These are phyloP conservation scores for Xylariaceae sp. DNA, from an alignment of 2,329 filamentous ascomycete genomes.

Conservation along the genomic window DNA sequence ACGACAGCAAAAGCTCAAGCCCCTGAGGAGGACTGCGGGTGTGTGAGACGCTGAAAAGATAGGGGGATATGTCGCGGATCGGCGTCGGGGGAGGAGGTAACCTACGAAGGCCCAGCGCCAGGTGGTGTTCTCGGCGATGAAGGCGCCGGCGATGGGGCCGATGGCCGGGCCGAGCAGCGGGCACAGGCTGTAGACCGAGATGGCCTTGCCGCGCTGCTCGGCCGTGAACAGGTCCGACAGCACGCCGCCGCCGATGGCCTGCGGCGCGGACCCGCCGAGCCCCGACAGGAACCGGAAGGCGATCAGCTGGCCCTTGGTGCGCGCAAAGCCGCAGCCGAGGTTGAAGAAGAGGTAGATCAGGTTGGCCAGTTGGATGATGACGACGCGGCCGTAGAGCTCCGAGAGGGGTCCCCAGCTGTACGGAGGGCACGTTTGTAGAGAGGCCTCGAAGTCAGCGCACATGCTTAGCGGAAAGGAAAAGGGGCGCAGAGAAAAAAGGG, in stretches of 20 bases:
- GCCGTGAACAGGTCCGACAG: slow-evolving; percentile 41
- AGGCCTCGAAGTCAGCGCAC: background rate
- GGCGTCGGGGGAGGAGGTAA: too few species aligned
- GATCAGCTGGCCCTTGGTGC: slow-evolving; percentile 45
- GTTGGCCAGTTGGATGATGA: slow-evolving; percentile 46
- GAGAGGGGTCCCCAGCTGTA: slow-evolving; percentile 39
- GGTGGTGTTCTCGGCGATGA: slow-evolving; percentile 53
- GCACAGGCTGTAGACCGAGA: slow-evolving; percentile 55
- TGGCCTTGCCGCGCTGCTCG: slow-evolving; percentile 55
- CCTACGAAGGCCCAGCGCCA: slow-evolving; percentile 76
- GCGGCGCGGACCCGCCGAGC: slow-evolving; percentile 49
- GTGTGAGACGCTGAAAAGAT: too few species aligned
- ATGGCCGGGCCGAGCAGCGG: slow-evolving; percentile 59
- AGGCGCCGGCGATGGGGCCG: slow-evolving; percentile 59
- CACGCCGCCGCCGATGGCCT: slow-evolving; percentile 30
- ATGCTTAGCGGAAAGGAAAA: background rate
- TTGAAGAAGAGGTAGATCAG: slow-evolving; percentile 46
- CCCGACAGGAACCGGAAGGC: slow-evolving; percentile 51
- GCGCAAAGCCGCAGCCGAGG: slow-evolving; percentile 49
- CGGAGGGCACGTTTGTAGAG: background rate
- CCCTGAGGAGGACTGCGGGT: too few species aligned
- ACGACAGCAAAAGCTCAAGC: too few species aligned
- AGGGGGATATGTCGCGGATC: too few species aligned
- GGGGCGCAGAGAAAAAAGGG: background rate
- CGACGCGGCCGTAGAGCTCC: slow-evolving; percentile 48